These are phyloP conservation scores for Sporothrix brasiliensis DNA, from an alignment of 2,329 filamentous ascomycete species.

Conservation along the genomic window DNA sequence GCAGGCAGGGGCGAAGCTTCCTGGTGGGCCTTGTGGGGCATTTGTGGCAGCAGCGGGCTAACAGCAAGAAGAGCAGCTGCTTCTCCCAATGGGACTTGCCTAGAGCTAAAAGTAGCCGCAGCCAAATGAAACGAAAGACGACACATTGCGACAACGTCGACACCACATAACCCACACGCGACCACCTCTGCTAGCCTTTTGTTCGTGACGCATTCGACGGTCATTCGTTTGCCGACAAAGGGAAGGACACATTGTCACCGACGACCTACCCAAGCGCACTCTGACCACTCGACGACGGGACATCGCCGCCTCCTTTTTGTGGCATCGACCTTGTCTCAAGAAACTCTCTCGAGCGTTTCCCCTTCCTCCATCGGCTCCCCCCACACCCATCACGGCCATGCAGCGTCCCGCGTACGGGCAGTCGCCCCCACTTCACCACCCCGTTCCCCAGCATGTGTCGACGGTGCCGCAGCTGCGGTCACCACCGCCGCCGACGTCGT, in stretches of 20 bases:
- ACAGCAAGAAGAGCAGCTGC: constrained; percentile 19
- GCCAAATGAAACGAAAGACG: constrained; percentile 30
- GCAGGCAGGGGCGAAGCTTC: not conserved
- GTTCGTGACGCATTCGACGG: not conserved
- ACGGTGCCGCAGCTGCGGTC: constrained; percentile 96
- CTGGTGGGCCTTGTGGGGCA: not conserved
- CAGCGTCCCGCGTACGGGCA: constrained; percentile 83
- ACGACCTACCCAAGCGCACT: constrained; percentile 6
- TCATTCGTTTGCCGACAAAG: not conserved
- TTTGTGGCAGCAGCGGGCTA: not conserved
- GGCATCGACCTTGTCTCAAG: not conserved
- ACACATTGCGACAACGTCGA: constrained; percentile 33
- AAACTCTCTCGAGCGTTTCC: not conserved
- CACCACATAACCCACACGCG: constrained; percentile 2
- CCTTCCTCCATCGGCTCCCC: not conserved
- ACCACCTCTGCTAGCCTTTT: constrained; percentile 6
- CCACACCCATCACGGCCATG: constrained; percentile 58
- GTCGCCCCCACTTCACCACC: constrained; percentile 93
- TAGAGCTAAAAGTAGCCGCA: constrained; percentile 7
- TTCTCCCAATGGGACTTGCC: not conserved
- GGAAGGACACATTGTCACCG: not conserved
- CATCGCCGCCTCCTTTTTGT: constrained; percentile 8
- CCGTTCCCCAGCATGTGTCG: constrained; percentile 96
- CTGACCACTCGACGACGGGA: not conserved
- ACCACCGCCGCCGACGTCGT: constrained; percentile 76